A percentile compares a stretch with the other conserved stretches of the same genome.
Conservation (phyloP, 148 eudicot genomes). For the Suaeda aralocaspica region DNA sequence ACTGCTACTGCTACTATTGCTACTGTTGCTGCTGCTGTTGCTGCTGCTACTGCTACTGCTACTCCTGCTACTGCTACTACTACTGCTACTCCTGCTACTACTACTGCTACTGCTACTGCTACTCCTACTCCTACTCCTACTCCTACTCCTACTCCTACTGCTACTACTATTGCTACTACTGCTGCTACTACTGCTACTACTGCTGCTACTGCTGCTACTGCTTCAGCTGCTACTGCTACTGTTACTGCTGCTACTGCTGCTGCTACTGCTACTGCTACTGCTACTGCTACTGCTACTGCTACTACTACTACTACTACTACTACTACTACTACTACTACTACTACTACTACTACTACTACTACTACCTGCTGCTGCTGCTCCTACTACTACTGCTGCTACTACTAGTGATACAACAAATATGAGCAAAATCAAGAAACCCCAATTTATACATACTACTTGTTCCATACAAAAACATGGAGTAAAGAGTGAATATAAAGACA, state of each 20-base stretch:
- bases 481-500: no score
- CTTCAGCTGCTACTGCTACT: not conserved
- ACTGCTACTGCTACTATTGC: not conserved
- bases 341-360: conserved; percentile 4
- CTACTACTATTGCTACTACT: not conserved
- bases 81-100: conserved; percentile 1
- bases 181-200: not conserved
- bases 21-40: not conserved
- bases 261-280: conserved; percentile 1
- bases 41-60: conserved; percentile 2
- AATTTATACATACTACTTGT: no score
- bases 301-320: conserved; percentile 2
- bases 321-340: not conserved
- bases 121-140: not conserved
- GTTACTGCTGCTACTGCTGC: not conserved
- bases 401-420: not conserved
- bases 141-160: not conserved
- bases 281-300: conserved; percentile 8
- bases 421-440: no score
- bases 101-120: conserved; percentile 3
- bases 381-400: conserved; percentile 5
- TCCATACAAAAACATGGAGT: no score
- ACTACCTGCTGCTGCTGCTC: not conserved
- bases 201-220: not conserved
- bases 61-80: not conserved